phyloP scores from a whole-genome alignment of 805 yeast genomes.

The Saccharomycopsis javanensis region DNA sequence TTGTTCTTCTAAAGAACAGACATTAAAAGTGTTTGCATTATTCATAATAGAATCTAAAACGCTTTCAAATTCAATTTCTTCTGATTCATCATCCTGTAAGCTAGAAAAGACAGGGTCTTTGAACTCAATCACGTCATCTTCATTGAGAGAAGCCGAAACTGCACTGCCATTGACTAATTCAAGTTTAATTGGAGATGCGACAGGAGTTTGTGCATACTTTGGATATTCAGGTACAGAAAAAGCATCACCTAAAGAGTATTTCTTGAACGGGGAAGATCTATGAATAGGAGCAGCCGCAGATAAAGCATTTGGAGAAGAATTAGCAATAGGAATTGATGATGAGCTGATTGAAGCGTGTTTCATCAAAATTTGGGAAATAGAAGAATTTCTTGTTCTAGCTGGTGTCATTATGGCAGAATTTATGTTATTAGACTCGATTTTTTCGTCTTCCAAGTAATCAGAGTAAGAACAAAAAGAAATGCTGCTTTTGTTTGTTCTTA shows the following conservation, averaged over 20 bases:
- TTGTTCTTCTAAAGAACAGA: slow-evolving; percentile 12
- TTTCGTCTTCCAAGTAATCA: slow-evolving; percentile 16
- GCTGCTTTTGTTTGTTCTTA: slow-evolving; percentile 10
- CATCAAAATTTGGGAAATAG: slow-evolving; percentile 9
- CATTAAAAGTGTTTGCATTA: neutral
- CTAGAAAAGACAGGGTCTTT: neutral
- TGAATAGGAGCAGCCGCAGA: slow-evolving; percentile 1
- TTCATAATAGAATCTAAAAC: slow-evolving; percentile 3
- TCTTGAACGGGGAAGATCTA: slow-evolving; percentile 5
- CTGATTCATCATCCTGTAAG: slow-evolving; percentile 2
- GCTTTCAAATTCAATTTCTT: slow-evolving; percentile 9
- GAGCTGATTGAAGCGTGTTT: slow-evolving; percentile 3
- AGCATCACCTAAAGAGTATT: slow-evolving; percentile 7
- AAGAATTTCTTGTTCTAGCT: slow-evolving; percentile 8
- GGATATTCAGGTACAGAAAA: slow-evolving; percentile 6
- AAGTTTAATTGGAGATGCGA: slow-evolving; percentile 13
- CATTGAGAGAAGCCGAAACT: slow-evolving; percentile 11
- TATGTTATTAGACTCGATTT: neutral
- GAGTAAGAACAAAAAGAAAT: slow-evolving; percentile 14
- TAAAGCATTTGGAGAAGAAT: slow-evolving; percentile 3
- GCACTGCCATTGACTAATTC: slow-evolving; percentile 7
- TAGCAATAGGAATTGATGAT: neutral
- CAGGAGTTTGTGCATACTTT: slow-evolving; percentile 7
- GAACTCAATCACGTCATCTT: slow-evolving; percentile 8
- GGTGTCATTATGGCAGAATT: neutral